Evolutionary conservation across 1,284 basidiomycete genomes (phyloP).

Genomic region (Ustilago crameri): DNA sequence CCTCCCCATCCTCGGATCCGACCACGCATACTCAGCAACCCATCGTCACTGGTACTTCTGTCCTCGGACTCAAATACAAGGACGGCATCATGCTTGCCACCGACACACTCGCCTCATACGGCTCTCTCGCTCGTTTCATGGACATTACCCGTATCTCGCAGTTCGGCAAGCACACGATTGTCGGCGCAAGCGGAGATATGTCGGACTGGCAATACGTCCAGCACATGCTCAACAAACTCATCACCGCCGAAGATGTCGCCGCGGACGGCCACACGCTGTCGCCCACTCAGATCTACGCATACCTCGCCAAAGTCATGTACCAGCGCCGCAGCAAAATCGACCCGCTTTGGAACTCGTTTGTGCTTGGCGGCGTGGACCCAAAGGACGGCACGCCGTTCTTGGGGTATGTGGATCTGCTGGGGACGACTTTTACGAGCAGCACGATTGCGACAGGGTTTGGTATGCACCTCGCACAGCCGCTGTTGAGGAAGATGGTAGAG

Average conservation of each 20-base stretch:
- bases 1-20: slow-evolving; percentile 40
- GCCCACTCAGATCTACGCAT: slow-evolving; percentile 92
- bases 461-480: slow-evolving; percentile 90
- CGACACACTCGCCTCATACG: slow-evolving; percentile 97
- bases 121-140: slow-evolving; percentile 96
- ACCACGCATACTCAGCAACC: slow-evolving; percentile 75
- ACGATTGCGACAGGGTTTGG: slow-evolving; percentile 97
- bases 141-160: slow-evolving; percentile 87
- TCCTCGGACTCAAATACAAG: slow-evolving; percentile 92
- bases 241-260: slow-evolving; percentile 78
- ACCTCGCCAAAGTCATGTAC: slow-evolving; percentile 91
- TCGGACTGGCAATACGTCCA: slow-evolving; percentile 97
- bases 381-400: slow-evolving; percentile 70
- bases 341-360: slow-evolving; percentile 93
- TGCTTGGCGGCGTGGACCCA: slow-evolving; percentile 76
- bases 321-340: slow-evolving; percentile 85
- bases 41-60: slow-evolving; percentile 94
- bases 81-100: slow-evolving; percentile 99
- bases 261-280: slow-evolving; percentile 87
- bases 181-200: slow-evolving; percentile 96
- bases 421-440: slow-evolving; percentile 92
- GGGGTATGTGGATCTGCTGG: slow-evolving; percentile 94
- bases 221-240: slow-evolving; percentile 70
- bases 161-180: slow-evolving; percentile 81
- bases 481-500: slow-evolving; percentile 89